Conservation (phyloP, 2,329 filamentous ascomycete species). For the Sporothrix curviconia region DNA sequence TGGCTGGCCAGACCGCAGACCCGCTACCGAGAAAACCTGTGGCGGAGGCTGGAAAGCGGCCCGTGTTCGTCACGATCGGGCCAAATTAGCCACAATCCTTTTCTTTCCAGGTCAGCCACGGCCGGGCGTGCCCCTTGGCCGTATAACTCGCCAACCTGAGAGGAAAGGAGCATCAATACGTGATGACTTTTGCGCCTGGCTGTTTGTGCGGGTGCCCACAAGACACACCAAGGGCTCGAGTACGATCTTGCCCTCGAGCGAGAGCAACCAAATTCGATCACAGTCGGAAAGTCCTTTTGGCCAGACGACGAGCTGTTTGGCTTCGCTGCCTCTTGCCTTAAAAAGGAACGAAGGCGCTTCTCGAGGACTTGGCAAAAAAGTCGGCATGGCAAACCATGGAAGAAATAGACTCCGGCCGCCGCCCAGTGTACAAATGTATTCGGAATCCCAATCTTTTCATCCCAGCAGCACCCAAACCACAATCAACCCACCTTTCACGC, state of each 20-base stretch:
- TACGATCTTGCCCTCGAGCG: constrained; percentile 88
- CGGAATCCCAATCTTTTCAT: constrained; percentile 73
- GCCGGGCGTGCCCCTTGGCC: constrained; percentile 67
- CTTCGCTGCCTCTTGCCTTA: constrained; percentile 39
- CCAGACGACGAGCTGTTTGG: constrained; percentile 20
- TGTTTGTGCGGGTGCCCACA: constrained; percentile 78
- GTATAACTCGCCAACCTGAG: constrained; percentile 65
- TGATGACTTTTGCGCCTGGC: constrained; percentile 77
- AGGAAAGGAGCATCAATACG: constrained; percentile 85
- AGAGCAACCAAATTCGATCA: constrained; percentile 88
- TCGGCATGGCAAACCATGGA: constrained; percentile 67
- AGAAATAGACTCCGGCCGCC: constrained; percentile 82
- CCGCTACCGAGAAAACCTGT: constrained; percentile 69
- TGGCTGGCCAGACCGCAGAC: constrained; percentile 66
- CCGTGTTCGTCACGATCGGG: constrained; percentile 73
- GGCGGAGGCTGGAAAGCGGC: constrained; percentile 67
- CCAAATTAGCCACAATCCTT: constrained; percentile 66
- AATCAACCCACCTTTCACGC: constrained; percentile 82
- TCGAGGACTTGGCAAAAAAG: constrained; percentile 68
- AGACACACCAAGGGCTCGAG: constrained; percentile 90
- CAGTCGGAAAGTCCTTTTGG: constrained; percentile 66
- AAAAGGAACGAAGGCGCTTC: constrained; percentile 68
- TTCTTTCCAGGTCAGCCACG: constrained; percentile 58
- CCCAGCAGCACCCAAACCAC: constrained; percentile 84
- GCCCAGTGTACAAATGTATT: constrained; percentile 81